Conservation (phyloP, 352 stramenopile genomes). For the Globisporangium radiosum region DNA sequence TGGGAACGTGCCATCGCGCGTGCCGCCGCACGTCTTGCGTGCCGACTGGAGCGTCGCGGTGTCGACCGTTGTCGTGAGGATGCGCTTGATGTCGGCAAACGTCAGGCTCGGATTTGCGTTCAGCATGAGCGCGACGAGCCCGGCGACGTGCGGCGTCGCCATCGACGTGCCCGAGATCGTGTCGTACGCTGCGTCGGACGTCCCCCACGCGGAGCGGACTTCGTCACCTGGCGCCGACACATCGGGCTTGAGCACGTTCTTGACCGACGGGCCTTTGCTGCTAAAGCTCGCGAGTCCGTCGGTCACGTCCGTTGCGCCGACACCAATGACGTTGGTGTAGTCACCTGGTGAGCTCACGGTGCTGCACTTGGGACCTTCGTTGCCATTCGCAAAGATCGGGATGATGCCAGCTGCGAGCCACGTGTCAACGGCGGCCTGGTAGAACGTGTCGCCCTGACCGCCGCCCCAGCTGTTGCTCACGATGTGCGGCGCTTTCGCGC, state of each 20-base stretch:
- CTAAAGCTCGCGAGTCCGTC: conserved; percentile 23
- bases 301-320: conserved; percentile 18
- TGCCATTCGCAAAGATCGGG: conserved; percentile 22
- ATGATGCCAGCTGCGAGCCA: conserved; percentile 23
- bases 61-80: conserved; percentile 15
- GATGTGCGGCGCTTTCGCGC: conserved; percentile 21
- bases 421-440: conserved; percentile 10
- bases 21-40: conserved; percentile 9
- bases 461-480: conserved; percentile 30
- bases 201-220: conserved; percentile 19
- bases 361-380: conserved; percentile 17
- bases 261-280: conserved; percentile 16
- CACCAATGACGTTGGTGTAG: conserved; percentile 17
- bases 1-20: conserved; percentile 12
- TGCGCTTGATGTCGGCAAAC: conserved; percentile 12
- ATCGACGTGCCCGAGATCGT: conserved; percentile 29
- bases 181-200: conserved; percentile 16
- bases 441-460: conserved; percentile 5
- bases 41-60: conserved; percentile 8
- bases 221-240: conserved; percentile 18
- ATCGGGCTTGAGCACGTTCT: conserved; percentile 22
- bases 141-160: conserved; percentile 27
- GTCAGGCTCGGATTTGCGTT: conserved; percentile 13
- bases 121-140: conserved; percentile 29
- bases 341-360: conserved; percentile 20